Percentiles rank a stretch among this genome's conserved stretches.
phyloP scores from a whole-genome alignment of 2,329 filamentous ascomycete genomes.

The Myriosclerotinia scirpicola region DNA sequence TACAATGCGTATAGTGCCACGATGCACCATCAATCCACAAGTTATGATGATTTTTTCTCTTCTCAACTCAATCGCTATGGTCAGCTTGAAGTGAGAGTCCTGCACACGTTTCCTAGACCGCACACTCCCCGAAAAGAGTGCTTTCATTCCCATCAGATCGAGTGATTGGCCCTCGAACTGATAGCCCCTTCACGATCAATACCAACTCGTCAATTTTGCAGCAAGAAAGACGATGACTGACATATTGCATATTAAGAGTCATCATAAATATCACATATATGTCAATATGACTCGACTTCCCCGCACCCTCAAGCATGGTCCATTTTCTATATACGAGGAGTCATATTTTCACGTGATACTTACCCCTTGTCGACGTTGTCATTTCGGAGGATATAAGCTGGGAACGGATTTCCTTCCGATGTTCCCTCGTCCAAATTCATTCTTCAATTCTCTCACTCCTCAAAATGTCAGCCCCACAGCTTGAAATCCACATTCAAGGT shows the following conservation, averaged over 20 bases:
- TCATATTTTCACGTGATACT: background rate
- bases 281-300: background rate
- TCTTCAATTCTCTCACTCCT: too few species aligned
- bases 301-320: background rate
- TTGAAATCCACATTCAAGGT: conserved; percentile 9
- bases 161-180: background rate
- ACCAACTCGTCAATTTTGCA: background rate
- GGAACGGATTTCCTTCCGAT: background rate
- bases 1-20: background rate
- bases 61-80: background rate
- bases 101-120: background rate
- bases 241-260: background rate
- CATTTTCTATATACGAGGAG: background rate
- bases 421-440: background rate
- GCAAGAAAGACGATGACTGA: background rate
- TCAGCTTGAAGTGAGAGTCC: background rate
- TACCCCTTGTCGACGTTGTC: background rate
- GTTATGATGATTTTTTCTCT: background rate
- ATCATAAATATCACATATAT: background rate
- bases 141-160: background rate
- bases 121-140: background rate
- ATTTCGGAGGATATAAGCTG: background rate
- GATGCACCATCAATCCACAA: background rate
- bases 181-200: background rate
- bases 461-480: background rate